Base-by-base conservation (phyloP, 2,329 filamentous ascomycete genomes). In the Colletotrichum orbiculare region DNA sequence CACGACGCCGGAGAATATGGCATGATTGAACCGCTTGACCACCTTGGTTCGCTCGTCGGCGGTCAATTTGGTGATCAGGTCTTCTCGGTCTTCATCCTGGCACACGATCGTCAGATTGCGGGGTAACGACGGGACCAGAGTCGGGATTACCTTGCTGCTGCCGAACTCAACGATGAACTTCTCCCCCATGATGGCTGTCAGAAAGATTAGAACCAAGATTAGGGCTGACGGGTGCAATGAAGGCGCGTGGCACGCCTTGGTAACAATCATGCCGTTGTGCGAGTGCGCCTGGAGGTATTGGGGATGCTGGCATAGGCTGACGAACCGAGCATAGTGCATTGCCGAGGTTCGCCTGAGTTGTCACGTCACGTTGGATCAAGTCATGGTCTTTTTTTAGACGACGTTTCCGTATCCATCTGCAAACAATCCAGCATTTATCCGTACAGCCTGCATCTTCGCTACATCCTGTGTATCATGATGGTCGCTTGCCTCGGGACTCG, bases 1-100 rank as follows among this genome's bases (percentile, higher is more conserved):
- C 4, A 73, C 70, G 11, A 77, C 68, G 4, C 77, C 77, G 2
- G 69, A 71, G 54, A 79, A 79, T 17, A 78, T 67, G 53, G 76
- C 75, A 33, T 66, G 63, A 6, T 66, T 53, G 12, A 66, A 57
- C 1, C 42, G 41, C 38, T 66, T 63, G 4, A 66, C 63, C 3
- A 66, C 33, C 11, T 62, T 66, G 4, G 63, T 66, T 9, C 53
- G 42, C 53, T 53, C 52, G 2, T 66, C 63, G 1, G 52, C 41
- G 6, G 63, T 66, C 33, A 66, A 7, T 13, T 49, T 57, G 15
- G 8, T 9, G 41, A 66, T 49, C 12, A 66, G 17, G 6, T 43
- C 41, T 13, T 66, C 53, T 38, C 63, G 47, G n/a, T 66, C 63
- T 25, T 54, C 63, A 8, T 62, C 58, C 63, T 66, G 11, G 9